Evolutionary conservation across 177 flowering plant species (phyloP).

Genomic region (Tripterygium wilfordii): DNA sequence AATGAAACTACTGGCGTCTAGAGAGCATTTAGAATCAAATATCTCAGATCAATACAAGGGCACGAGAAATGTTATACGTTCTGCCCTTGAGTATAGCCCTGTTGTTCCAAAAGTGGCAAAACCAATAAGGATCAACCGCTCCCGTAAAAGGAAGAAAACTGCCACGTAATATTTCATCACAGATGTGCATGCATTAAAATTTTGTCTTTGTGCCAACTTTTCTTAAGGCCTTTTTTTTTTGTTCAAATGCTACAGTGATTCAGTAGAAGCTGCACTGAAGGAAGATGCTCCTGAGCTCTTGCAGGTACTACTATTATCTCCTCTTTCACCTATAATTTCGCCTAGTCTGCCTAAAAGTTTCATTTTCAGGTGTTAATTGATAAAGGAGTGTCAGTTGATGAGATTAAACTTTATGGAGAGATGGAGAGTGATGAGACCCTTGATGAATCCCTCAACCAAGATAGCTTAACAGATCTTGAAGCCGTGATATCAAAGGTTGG

Average conservation of each 20-base stretch:
- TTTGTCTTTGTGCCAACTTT: not conserved
- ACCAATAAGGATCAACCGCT: constrained; percentile 24
- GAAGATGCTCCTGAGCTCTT: constrained; percentile 98
- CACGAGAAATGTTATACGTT: constrained; percentile 12
- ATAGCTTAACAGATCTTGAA: constrained; percentile 73
- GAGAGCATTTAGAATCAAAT: constrained; percentile 12
- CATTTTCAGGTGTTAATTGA: constrained; percentile 57
- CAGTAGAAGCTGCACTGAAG: constrained; percentile 70
- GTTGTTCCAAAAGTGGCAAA: constrained; percentile 20
- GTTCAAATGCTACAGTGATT: constrained; percentile 40
- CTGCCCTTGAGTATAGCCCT: constrained; percentile 10
- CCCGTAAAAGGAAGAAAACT: constrained; percentile 58
- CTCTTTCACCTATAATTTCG: not conserved
- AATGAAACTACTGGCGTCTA: constrained; percentile 32
- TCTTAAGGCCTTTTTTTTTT: not conserved
- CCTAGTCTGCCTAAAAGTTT: not conserved
- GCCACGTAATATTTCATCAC: constrained; percentile 39
- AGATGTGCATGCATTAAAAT: not conserved
- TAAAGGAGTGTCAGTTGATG: constrained; percentile 63
- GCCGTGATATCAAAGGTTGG: constrained; percentile 69
- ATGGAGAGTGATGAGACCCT: constrained; percentile 40
- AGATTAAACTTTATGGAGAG: constrained; percentile 78
- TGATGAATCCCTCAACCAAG: constrained; percentile 39
- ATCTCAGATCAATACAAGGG: constrained; percentile 5
- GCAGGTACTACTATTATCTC: constrained; percentile 36